Conservation (phyloP, 768 basidiomycete species). For the Dentipellis sp. region DNA sequence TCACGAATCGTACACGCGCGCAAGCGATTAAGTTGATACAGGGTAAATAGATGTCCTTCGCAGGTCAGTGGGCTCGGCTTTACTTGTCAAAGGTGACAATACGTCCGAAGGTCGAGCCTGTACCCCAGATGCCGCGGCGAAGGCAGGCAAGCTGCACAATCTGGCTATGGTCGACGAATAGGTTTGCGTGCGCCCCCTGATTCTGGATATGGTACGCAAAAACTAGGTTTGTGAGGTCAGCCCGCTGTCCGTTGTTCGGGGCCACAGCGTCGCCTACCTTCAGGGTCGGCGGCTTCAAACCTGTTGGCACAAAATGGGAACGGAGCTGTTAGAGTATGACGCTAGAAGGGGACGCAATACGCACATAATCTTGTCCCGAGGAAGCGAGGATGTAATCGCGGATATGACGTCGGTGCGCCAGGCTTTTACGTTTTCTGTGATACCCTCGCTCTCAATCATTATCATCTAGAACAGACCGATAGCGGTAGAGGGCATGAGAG, state of each 20-base stretch:
- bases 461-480: conserved; percentile 24
- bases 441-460: conserved; percentile 39
- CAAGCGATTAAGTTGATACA: not conserved
- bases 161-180: conserved; percentile 37
- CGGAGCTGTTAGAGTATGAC: not conserved
- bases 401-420: conserved; percentile 37
- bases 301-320: conserved; percentile 3
- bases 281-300: conserved; percentile 37
- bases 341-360: not conserved
- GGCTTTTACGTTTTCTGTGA: conserved; percentile 34
- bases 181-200: conserved; percentile 31
- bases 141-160: conserved; percentile 36
- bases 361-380: conserved; percentile 33
- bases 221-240: conserved; percentile 11
- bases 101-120: conserved; percentile 32
- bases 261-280: conserved; percentile 9
- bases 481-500: not conserved
- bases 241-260: not conserved
- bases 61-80: not conserved
- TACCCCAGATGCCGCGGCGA: conserved; percentile 36
- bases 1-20: not conserved
- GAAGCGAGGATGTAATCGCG: conserved; percentile 29
- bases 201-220: conserved; percentile 38
- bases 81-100: conserved; percentile 29
- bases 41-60: not conserved